Evolutionary conservation across 495 filamentous ascomycete species (phyloP), one percentile per base, ranked within the genome.

Genomic region (Paragyromitra xinjiangensis): DNA sequence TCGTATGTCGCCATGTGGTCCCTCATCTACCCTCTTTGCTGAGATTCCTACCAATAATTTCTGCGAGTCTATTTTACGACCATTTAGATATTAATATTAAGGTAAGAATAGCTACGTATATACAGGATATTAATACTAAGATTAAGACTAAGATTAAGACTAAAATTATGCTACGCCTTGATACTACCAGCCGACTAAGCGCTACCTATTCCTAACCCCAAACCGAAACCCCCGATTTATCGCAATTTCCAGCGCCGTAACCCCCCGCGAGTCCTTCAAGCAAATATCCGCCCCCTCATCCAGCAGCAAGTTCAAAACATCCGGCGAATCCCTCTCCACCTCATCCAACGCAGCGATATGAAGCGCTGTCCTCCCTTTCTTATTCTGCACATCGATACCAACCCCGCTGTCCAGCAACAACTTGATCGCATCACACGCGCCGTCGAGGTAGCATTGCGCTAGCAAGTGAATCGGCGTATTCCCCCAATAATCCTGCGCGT

Each of bases 311-410:
- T 77, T 77, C 50, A 77, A n/a, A 24, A 77, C 74, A 45, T 77
- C 74, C 9, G 74, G 74, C 34, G 39, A 50, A 64, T 66, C 71
- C 6, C 69, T 64, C 14, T 81, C 81, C 0, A 58, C 72, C 24
- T 79, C 73, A 6, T 77, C 74, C 29, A 77, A 51, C n/a, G 78
- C 79, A 0, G 81, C 77, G 5, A 78, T 6, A 39, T 78, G 51
- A 11, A 79, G 74, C 16, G 77, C 77, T 12, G 77, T 79, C 24
- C 78, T 77, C 24, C 77, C 77, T n/a, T 61, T 71, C 55, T 71
- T 78, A 42, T 79, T 79, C 53, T 76, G 75, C 24, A 69, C 67
- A 58, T 78, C 61, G 19, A 77, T 77, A 1, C 61, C 69, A 5
- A 65, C 48, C 2, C 74, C 74, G 16, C 44, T 58, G 12, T 61